Conservation (phyloP, 176 grass and related monocot species). For the Cocos nucifera region DNA sequence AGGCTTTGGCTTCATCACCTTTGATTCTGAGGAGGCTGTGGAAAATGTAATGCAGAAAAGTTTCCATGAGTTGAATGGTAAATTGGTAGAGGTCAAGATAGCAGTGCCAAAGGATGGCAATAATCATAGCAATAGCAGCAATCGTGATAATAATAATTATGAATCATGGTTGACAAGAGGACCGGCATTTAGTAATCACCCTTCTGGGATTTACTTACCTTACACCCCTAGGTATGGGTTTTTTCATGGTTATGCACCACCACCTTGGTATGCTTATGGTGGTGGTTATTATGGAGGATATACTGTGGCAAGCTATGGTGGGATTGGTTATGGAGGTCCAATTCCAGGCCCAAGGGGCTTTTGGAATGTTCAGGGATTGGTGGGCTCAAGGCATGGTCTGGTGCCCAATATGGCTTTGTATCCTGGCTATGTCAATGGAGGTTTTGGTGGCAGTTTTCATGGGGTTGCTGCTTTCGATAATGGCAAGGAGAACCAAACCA, state of each 20-base stretch:
- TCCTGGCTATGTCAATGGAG: constrained; percentile 15
- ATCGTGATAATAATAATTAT: constrained; percentile 16
- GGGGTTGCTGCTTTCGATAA: constrained; percentile 25
- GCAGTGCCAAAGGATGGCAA: constrained; percentile 31
- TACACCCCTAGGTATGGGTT: not conserved
- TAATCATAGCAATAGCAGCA: constrained; percentile 1
- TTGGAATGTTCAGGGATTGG: constrained; percentile 27
- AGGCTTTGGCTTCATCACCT: constrained; percentile 66
- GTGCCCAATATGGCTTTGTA: constrained; percentile 24
- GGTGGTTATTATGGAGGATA: constrained; percentile 12
- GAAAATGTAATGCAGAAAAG: constrained; percentile 28
- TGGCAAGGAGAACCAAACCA: constrained; percentile 29
- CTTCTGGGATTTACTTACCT: constrained; percentile 1
- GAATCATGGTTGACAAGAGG: not conserved
- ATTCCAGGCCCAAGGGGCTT: not conserved
- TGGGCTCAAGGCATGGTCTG: constrained; percentile 31
- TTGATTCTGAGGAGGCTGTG: constrained; percentile 30
- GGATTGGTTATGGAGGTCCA: constrained; percentile 7
- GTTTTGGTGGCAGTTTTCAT: constrained; percentile 22
- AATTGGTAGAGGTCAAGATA: constrained; percentile 26
- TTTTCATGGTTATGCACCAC: constrained; percentile 19
- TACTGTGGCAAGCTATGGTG: constrained; percentile 4
- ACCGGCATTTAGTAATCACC: constrained; percentile 14
- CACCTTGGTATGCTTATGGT: constrained; percentile 13
- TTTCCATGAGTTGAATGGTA: constrained; percentile 48